Evolutionary conservation across 2,329 filamentous ascomycete species (phyloP).

Genomic region (Macrophomina tecta): DNA sequence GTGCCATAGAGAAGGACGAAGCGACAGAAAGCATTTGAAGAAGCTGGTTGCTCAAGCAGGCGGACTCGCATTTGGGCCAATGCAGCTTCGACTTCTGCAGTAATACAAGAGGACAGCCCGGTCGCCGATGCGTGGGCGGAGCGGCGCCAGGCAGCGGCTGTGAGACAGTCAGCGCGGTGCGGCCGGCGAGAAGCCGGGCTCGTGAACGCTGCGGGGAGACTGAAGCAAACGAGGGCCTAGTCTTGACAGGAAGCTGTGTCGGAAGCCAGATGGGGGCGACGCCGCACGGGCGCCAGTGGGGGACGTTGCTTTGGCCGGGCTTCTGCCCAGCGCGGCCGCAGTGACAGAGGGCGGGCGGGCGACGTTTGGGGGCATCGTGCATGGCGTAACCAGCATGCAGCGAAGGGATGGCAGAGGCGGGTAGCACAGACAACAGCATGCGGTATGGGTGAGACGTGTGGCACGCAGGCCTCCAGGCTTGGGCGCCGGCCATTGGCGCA

Average conservation of each 20-base stretch:
- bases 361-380: background rate
- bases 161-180: background rate
- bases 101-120: background rate
- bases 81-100: background rate
- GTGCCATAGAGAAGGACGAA: no score
- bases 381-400: background rate
- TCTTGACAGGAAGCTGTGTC: background rate
- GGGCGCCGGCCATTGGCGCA: no score
- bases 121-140: background rate
- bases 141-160: background rate
- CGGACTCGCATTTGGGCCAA: background rate
- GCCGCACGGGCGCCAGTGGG: background rate
- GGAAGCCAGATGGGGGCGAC: background rate
- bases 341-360: background rate
- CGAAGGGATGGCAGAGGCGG: background rate
- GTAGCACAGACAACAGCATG: background rate
- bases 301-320: background rate
- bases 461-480: background rate
- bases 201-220: background rate
- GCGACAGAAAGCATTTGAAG: background rate
- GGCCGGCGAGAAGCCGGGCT: background rate
- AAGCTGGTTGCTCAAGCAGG: background rate
- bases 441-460: conserved; percentile 1
- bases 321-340: background rate
- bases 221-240: background rate